Conservation (phyloP, 2,329 filamentous ascomycete species). For the Aureobasidium sp. region DNA sequence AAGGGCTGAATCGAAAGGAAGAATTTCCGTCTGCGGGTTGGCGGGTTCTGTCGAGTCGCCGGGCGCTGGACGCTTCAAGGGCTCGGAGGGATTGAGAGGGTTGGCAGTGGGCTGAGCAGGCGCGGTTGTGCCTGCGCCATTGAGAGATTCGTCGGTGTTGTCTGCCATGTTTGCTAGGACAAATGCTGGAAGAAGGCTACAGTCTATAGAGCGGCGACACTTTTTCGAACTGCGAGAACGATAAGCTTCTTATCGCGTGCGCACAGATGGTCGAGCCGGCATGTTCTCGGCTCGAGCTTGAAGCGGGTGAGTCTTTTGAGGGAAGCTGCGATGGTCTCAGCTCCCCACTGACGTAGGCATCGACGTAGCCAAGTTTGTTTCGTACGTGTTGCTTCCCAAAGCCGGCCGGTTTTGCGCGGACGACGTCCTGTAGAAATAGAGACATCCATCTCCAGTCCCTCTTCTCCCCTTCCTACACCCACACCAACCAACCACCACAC, state of each 20-base stretch:
- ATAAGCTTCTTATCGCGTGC: background rate
- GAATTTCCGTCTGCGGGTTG: conserved; percentile 28
- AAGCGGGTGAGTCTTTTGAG: too few relatives aligned
- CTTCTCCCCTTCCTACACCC: background rate
- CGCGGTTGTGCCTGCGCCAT: background rate
- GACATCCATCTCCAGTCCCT: conserved; percentile 1
- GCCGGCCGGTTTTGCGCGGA: background rate
- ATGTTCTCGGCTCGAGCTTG: background rate
- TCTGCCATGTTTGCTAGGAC: background rate
- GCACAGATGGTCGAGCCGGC: background rate
- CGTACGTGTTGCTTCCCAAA: background rate
- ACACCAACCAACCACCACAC: background rate
- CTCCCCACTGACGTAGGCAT: background rate
- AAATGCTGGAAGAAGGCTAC: background rate
- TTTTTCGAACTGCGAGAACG: background rate
- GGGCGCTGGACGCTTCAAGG: conserved; percentile 19
- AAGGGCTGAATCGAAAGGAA: conserved; percentile 30
- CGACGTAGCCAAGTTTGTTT: background rate
- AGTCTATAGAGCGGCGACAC: background rate
- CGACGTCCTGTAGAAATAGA: background rate
- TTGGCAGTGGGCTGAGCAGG: conserved; percentile 15
- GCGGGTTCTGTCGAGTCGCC: conserved; percentile 19
- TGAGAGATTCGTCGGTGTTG: conserved; percentile 1
- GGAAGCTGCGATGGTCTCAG: background rate
- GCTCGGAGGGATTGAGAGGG: conserved; percentile 20